These are phyloP conservation scores for Kwoniella sp. DNA, from an alignment of 768 basidiomycete genomes.

Conservation along the genomic window DNA sequence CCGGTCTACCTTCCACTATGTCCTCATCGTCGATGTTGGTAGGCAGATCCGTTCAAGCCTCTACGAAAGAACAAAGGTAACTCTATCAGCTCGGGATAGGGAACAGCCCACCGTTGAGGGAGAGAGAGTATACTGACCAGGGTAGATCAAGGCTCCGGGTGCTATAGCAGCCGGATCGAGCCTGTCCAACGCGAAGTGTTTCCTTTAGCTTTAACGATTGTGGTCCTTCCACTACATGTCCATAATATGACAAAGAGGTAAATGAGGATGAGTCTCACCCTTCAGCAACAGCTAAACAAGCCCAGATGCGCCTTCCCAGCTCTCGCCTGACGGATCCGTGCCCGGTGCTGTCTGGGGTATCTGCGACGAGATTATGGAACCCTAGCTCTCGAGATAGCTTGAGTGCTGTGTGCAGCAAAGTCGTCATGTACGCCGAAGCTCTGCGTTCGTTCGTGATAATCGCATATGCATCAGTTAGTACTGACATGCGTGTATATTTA, in stretches of 20 bases:
- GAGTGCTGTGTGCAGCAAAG: background rate
- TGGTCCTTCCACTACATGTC: too few relatives aligned
- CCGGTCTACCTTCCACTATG: background rate
- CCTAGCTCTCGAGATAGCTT: background rate
- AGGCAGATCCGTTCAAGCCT: background rate
- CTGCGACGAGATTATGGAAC: background rate
- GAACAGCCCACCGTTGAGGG: too few relatives aligned
- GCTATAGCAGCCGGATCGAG: background rate
- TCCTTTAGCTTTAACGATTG: too few relatives aligned
- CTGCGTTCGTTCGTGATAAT: too few relatives aligned
- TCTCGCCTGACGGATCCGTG: background rate
- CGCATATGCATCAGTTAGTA: too few relatives aligned
- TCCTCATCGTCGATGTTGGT: background rate
- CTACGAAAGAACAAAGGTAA: background rate
- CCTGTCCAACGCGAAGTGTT: background rate
- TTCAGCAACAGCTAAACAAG: background rate
- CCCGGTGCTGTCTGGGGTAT: background rate
- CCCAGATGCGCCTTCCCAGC: background rate
- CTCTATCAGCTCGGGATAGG: background rate
- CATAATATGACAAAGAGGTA: too few relatives aligned
- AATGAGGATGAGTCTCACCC: background rate
- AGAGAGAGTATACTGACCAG: background rate
- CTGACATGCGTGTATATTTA: too few relatives aligned
- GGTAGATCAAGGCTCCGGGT: background rate
- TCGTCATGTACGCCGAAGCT: background rate